phyloP scores from a whole-genome alignment of 352 stramenopile genomes.

The Phytophthora litchii region DNA sequence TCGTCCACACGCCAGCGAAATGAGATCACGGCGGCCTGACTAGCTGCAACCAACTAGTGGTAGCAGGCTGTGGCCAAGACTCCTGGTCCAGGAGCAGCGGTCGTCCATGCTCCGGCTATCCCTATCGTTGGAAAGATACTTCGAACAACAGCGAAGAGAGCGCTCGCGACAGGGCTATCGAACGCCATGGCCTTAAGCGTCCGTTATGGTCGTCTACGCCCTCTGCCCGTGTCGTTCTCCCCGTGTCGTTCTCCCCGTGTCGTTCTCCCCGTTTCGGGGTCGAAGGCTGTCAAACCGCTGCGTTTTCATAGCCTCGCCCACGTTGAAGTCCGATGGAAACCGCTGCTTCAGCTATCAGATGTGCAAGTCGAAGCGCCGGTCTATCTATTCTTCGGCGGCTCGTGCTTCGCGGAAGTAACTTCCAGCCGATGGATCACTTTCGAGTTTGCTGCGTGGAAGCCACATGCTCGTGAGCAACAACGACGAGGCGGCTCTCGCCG shows the following conservation, averaged over 20 bases:
- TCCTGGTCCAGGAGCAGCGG: too few relatives aligned
- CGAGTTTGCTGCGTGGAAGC: constrained; percentile 19
- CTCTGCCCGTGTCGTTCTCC: too few relatives aligned
- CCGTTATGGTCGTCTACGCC: constrained; percentile 20
- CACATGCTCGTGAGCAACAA: constrained; percentile 41
- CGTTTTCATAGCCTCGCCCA: constrained; percentile 9
- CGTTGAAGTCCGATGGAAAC: constrained; percentile 24
- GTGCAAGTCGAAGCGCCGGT: constrained; percentile 12
- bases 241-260: too few relatives aligned
- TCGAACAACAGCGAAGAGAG: constrained; percentile 37
- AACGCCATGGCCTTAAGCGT: background rate
- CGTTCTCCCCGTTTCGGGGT: background rate
- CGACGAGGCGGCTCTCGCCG: constrained; percentile 27
- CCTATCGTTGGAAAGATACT: constrained; percentile 27
- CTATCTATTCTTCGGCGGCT: constrained; percentile 25
- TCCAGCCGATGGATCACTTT: constrained; percentile 31
- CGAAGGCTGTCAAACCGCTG: constrained; percentile 8
- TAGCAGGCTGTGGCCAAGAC: too few relatives aligned
- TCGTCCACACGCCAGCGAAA: constrained; percentile 1
- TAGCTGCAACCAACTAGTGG: too few relatives aligned
- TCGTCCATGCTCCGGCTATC: constrained; percentile 4
- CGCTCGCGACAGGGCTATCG: background rate
- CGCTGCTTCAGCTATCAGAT: constrained; percentile 20
- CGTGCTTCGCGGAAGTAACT: constrained; percentile 24
- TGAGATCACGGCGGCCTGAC: too few relatives aligned